Base-by-base conservation (phyloP, 805 yeast species). In the Ogataea saltuana region DNA sequence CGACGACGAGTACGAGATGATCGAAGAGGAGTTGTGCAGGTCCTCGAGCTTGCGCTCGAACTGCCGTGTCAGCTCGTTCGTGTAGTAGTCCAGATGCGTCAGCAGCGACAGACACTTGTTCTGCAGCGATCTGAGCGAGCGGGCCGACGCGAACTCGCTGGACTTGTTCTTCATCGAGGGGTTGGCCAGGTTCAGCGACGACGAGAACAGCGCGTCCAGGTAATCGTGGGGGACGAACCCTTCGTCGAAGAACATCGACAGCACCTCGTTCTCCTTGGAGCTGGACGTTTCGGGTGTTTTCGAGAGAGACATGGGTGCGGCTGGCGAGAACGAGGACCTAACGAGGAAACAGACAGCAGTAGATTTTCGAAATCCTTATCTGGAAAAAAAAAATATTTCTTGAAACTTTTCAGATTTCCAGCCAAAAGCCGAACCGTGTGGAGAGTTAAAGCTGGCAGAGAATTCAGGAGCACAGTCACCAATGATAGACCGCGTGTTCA, bases 161-260 rank as follows among this genome's bases (percentile, higher is more conserved):
- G 65, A 52, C 29, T 45, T 49, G 40, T 51, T 51, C 18, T 42
- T 45, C 39, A 54, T 30, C 19, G 45, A 41, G 15, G 39, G 46
- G 17, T 29, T 39, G 6, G 45, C 29, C 30, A 47, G 47, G 33
- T 54, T 53, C 6, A 70, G 48, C 3, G 73, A 66, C 15, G 72
- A 62, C 35, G 75, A 67, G 46, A 80, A 72, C 12, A 84, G 63
- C 2, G 85, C 81, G 57, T 85, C 87, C 15, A 85, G 72, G 53
- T 76, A 85, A 30, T 77, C 78, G 42, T 78, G 75, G 1, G 88
- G 85, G 13, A 75, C 78, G 56, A 83, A 84, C 19, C 75, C 78
- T 16, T 74, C 76, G 49, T 83, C 87, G 48, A 82, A 80, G 66
- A 85, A 85, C 80, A 84, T 83, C 10, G 78, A 64, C 3, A 83